Evolutionary conservation across 192 early-diverging fungal genomes (phyloP), one percentile per base, ranked within the genome.

Genomic region (Chytriomyces confervae): DNA sequence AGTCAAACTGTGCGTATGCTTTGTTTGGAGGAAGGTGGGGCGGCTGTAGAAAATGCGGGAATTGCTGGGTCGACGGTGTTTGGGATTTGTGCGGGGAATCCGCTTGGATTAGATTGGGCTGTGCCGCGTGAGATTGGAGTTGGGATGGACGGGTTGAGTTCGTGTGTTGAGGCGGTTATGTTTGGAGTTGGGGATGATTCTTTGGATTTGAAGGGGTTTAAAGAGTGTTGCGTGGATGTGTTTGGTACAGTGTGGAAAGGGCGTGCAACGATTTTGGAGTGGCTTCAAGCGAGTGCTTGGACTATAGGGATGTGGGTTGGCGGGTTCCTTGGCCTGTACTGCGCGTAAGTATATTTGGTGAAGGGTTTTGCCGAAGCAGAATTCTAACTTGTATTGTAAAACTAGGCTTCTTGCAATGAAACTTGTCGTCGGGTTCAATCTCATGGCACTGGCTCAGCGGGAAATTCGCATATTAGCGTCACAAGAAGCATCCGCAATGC

Each of bases 371-470:
- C 4, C 2, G 62, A 45, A n/a, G 44, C 44, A 18, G 36, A 45
- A 27, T 44, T 61, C 10, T 44, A 46, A 53, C 49, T 51, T 62
- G 44, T 62, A 36, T 64, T 23, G 13, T 50, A 13, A 24, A 23
- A 49, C 61, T 64, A 89, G 88, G 10, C 77, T 90, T 6, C 86
- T 94, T 46, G 80, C 83, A 50, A 57, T 91, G n/a, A 96, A 96
- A 81, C 82, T 96, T 20, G 62, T 92, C 18, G 89, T 95, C 74
- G 94, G 93, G 5, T 90, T 88, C 69, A 90, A 89, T n/a, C 80
- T 96, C 69, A 88, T 93, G 50, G 88, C 88, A 44, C 90, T 89
- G 87, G 91, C 94, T 4, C 87, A 36, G 74, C 6, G 77, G 80
- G 47, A 79, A 76, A n/a, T 83, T 80, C 68, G 81, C 76, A 63